Evolutionary conservation across 345 rosid species (phyloP), one percentile per base, ranked within the genome.

Genomic region (Hibiscus tridactylites): DNA sequence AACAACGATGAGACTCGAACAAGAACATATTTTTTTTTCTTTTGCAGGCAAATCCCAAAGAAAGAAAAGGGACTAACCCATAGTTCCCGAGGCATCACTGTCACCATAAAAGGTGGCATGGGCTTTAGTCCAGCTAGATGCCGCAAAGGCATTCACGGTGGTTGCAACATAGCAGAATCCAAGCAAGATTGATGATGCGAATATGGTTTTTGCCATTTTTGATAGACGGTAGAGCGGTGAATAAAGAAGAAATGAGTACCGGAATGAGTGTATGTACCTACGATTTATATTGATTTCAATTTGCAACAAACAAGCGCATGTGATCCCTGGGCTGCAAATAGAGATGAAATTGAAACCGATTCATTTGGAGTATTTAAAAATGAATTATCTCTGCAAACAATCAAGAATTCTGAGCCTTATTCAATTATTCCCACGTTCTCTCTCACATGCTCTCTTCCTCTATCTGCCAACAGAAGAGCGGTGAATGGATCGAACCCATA

Each of bases 21-120:
- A 74, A 31, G 46, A 44, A 24, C 19, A 65, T 21, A 35, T 33
- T 61, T 33, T 33, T 33, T 3, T 31, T 31, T 3, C 13, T 57
- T 17, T 54, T 54, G 10, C 58, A n/a, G 9, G 58, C 24, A n/a
- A n/a, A 61, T 76, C 74, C 44, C 5, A 70, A 39, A 58, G 29
- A 12, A 39, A 15, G 19, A 26, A 64, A 11, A 35, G 50, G 13
- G 7, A 44, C 80, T 6, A 79, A 90, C 91, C 93, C 96, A 90
- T 88, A 6, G 96, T 90, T 73, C 96, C 96, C 1, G 93, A 84
- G 56, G 96, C 96, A 70, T 88, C 96, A 53, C 88, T 78, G 60
- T 91, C 96, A 35, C 96, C 96, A 68, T 90, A 90, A 77, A 90
- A 90, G 1, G 96, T 90, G 68, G 96, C 96, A 73, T 90, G 93